Conservation (phyloP, 805 yeast genomes). For the Nakazawaea ambrosiae region DNA sequence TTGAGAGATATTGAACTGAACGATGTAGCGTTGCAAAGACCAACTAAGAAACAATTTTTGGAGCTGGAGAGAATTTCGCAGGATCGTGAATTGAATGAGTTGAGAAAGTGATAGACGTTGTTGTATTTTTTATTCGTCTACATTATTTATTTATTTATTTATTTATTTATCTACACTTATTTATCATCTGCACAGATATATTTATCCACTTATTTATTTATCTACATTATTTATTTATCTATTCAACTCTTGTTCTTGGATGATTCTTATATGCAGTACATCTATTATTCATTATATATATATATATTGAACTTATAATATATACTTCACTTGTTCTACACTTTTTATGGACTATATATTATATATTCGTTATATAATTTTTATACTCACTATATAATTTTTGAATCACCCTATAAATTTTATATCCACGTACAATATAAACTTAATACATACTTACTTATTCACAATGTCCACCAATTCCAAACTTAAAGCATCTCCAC, state of each 20-base stretch:
- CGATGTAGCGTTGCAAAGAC: slow-evolving; percentile 49
- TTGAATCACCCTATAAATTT: no score
- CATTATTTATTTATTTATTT: slow-evolving; percentile 4
- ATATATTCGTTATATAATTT: no score
- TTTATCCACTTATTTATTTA: not conserved
- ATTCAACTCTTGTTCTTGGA: slow-evolving; percentile 1
- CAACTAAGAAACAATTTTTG: slow-evolving; percentile 61
- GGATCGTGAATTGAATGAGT: slow-evolving; percentile 40
- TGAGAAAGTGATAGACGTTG: slow-evolving; percentile 24
- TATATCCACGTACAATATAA: no score
- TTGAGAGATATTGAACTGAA: not conserved
- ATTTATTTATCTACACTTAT: slow-evolving; percentile 2
- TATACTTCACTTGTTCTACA: no score
- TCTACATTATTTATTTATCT: slow-evolving; percentile 3
- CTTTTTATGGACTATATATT: no score
- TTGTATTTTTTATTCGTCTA: not conserved
- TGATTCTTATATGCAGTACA: no score
- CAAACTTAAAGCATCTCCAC: no score
- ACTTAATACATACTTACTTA: no score
- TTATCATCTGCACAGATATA: not conserved
- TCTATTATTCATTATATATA: no score
- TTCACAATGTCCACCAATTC: no score
- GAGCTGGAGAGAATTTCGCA: slow-evolving; percentile 70
- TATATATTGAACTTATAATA: no score
- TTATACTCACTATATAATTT: no score